Evolutionary conservation across 1,139 yeast species (phyloP).

Genomic region (Yamadazyma oceani): DNA sequence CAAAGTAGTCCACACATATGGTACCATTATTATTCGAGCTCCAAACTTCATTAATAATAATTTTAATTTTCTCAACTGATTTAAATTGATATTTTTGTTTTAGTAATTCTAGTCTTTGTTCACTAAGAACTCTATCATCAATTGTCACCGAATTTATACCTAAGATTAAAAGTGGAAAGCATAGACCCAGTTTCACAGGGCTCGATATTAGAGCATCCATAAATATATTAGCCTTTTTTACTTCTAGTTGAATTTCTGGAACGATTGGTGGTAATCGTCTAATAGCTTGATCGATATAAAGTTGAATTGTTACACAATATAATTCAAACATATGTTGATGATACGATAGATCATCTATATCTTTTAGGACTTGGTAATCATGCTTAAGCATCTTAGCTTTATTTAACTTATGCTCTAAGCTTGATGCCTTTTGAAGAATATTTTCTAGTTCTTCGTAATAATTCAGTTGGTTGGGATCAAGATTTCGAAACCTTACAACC

Average conservation of each 20-base stretch:
- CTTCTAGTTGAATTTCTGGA: constrained; percentile 9
- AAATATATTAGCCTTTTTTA: constrained; percentile 1
- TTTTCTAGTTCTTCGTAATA: constrained; percentile 4
- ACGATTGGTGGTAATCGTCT: constrained; percentile 9
- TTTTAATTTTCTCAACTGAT: constrained; percentile 7
- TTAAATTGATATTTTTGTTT: constrained; percentile 7
- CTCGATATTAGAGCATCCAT: constrained; percentile 6
- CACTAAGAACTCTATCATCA: constrained; percentile 2
- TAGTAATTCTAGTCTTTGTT: constrained; percentile 1
- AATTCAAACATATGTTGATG: constrained; percentile 7
- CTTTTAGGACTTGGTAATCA: constrained; percentile 8
- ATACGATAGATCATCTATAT: constrained; percentile 5
- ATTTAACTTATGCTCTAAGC: constrained; percentile 5
- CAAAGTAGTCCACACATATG: constrained; percentile 12
- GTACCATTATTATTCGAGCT: constrained; percentile 8
- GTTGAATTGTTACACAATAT: constrained; percentile 2
- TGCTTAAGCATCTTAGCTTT: constrained; percentile 4
- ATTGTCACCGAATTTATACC: constrained; percentile 6
- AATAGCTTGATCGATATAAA: constrained; percentile 5
- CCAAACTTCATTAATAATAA: constrained; percentile 10
- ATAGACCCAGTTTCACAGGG: constrained; percentile 8
- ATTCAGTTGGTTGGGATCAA: constrained; percentile 1
- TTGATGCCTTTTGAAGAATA: constrained; percentile 2
- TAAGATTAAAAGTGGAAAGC: constrained; percentile 9
- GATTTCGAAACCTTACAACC: constrained; percentile 7